These are phyloP conservation scores for Lipomyces starkeyi DNA, from an alignment of 805 yeast species.

Conservation along the genomic window DNA sequence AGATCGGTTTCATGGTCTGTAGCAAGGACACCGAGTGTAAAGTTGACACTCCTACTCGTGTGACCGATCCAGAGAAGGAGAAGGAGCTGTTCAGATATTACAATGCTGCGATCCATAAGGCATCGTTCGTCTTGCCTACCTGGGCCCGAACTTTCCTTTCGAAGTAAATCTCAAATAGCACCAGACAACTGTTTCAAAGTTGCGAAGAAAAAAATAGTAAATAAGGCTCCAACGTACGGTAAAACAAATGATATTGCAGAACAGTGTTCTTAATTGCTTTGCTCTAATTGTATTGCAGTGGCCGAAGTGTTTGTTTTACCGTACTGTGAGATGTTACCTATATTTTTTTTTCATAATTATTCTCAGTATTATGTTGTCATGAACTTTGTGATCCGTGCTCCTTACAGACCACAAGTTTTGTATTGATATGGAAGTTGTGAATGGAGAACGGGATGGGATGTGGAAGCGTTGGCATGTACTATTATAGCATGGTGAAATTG, in stretches of 20 bases:
- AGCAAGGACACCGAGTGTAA: constrained; percentile 71
- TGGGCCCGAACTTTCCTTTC: constrained; percentile 71
- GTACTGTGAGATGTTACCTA: too few relatives aligned
- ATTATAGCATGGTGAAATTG: not conserved
- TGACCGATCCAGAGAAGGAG: constrained; percentile 66
- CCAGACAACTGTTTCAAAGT: not conserved
- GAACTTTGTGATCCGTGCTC: not conserved
- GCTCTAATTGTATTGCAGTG: not conserved
- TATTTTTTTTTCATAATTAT: not conserved
- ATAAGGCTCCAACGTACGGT: not conserved
- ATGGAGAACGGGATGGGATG: not conserved
- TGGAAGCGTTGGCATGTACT: not conserved
- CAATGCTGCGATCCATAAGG: constrained; percentile 80
- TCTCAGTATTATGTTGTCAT: not conserved
- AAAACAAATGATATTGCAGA: not conserved
- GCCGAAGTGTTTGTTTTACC: not conserved
- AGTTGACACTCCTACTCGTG: constrained; percentile 72
- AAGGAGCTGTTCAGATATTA: constrained; percentile 75
- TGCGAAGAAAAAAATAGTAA: not conserved
- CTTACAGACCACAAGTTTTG: not conserved
- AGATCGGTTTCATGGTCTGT: constrained; percentile 98
- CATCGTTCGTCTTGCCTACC: constrained; percentile 89
- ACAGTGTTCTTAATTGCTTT: not conserved
- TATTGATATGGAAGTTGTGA: constrained; percentile 2
- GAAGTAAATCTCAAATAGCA: not conserved